Evolutionary conservation across 179 eudicot genomes (phyloP).

Genomic region (Beta lomatogona): DNA sequence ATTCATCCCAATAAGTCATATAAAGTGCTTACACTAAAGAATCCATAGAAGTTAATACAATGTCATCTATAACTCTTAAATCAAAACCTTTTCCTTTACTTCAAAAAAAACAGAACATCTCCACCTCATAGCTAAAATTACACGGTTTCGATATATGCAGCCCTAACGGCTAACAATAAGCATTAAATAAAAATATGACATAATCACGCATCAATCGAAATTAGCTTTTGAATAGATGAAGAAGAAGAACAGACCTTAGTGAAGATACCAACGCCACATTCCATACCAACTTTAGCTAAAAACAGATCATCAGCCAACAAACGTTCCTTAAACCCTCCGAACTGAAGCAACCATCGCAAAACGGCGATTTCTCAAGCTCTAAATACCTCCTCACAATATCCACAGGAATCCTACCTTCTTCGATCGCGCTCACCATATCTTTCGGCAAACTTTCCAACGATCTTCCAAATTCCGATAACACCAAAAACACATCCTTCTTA

Average conservation of each 20-base stretch:
- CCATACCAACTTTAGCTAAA: constrained; percentile 72
- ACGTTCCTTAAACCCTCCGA: constrained; percentile 79
- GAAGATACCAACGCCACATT: constrained; percentile 88
- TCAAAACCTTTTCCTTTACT: too few relatives aligned
- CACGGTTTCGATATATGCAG: too few relatives aligned
- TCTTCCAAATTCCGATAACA: constrained; percentile 52
- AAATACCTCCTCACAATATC: constrained; percentile 62
- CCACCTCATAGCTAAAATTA: too few relatives aligned
- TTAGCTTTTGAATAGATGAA: too few relatives aligned
- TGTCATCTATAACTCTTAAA: too few relatives aligned
- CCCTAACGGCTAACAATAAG: too few relatives aligned
- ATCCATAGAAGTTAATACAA: too few relatives aligned
- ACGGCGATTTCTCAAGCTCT: constrained; percentile 62
- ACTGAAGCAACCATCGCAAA: constrained; percentile 74
- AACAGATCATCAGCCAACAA: constrained; percentile 93
- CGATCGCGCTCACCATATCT: constrained; percentile 77
- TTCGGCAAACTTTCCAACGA: constrained; percentile 67
- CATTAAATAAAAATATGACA: too few relatives aligned
- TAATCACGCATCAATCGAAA: too few relatives aligned
- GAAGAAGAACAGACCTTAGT: constrained; percentile 57
- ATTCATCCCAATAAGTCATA: not conserved
- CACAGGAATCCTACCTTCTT: constrained; percentile 62
- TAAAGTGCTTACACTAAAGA: too few relatives aligned
- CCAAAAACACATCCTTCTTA: constrained; percentile 30
- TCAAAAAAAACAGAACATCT: too few relatives aligned